These are phyloP conservation scores for Trichophyton rubrum DNA, from an alignment of 2,329 filamentous ascomycete genomes.

Conservation along the genomic window DNA sequence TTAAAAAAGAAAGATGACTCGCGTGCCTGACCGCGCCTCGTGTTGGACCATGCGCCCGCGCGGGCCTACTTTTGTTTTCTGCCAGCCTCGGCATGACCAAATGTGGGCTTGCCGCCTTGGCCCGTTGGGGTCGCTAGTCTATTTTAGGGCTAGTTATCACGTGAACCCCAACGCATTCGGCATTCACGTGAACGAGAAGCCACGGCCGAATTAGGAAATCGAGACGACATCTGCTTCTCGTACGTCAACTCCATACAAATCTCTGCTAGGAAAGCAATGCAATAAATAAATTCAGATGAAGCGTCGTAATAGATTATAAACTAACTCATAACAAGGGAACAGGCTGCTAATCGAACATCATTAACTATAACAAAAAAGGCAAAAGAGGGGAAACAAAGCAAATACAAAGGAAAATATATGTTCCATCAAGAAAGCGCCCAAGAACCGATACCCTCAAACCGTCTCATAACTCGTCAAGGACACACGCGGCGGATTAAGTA, in stretches of 20 bases:
- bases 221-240: neutral
- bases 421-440: slow-evolving; percentile 11
- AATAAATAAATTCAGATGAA: neutral
- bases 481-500: slow-evolving; percentile 13
- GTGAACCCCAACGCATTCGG: neutral
- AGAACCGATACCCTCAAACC: slow-evolving; percentile 5
- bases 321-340: neutral
- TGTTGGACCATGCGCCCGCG: neutral
- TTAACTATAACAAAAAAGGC: neutral
- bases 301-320: neutral
- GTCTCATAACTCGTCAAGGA: slow-evolving; percentile 5
- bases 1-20: neutral
- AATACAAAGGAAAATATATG: slow-evolving; percentile 16
- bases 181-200: neutral
- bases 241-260: neutral
- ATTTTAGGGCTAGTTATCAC: neutral
- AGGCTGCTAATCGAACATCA: neutral
- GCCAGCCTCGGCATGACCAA: neutral
- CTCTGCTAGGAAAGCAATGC: neutral
- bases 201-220: neutral
- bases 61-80: neutral
- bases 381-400: slow-evolving; percentile 3
- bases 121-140: slow-evolving; percentile 1
- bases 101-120: neutral
- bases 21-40: slow-evolving; percentile 2